Conservation (phyloP, 2,329 filamentous ascomycete genomes). For the Neopestalotiopsis sp. region DNA sequence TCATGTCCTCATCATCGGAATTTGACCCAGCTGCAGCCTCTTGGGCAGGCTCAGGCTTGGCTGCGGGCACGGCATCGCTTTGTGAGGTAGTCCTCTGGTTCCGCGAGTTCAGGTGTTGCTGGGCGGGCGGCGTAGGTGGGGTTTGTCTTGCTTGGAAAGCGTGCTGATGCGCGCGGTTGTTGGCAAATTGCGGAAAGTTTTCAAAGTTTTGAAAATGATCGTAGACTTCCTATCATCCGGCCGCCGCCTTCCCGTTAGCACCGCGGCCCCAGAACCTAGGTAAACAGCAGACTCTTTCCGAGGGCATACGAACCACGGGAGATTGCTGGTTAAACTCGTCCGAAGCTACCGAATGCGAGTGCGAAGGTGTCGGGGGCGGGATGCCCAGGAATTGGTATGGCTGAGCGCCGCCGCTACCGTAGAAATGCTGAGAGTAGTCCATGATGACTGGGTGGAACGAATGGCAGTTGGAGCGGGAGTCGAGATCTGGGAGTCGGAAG, state of each 20-base stretch:
- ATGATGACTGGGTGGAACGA: constrained; percentile 35
- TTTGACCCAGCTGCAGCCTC: constrained; percentile 51
- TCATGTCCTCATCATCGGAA: constrained; percentile 61
- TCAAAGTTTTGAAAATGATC: constrained; percentile 55
- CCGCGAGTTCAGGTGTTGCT: constrained; percentile 34
- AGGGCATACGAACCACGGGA: constrained; percentile 53
- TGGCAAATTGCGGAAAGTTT: constrained; percentile 47
- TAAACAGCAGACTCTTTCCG: not conserved
- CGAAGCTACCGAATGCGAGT: constrained; percentile 58
- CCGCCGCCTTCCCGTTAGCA: constrained; percentile 35
- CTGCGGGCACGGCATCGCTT: constrained; percentile 38
- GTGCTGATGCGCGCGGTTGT: constrained; percentile 28
- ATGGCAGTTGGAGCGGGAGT: not conserved
- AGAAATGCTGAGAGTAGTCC: constrained; percentile 61
- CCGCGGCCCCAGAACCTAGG: constrained; percentile 18
- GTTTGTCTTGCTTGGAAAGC: constrained; percentile 53
- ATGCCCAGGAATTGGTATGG: constrained; percentile 61
- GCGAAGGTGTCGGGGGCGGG: constrained; percentile 58
- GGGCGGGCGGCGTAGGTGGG: constrained; percentile 58
- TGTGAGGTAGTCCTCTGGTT: constrained; percentile 28
- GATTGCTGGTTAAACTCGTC: constrained; percentile 61
- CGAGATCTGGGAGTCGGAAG: not conserved
- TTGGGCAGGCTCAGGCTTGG: constrained; percentile 45
- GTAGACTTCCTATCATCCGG: constrained; percentile 53
- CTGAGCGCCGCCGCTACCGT: constrained; percentile 44